Evolutionary conservation across 495 filamentous ascomycete genomes (phyloP).

Genomic region (Penicillium bovifimosum): DNA sequence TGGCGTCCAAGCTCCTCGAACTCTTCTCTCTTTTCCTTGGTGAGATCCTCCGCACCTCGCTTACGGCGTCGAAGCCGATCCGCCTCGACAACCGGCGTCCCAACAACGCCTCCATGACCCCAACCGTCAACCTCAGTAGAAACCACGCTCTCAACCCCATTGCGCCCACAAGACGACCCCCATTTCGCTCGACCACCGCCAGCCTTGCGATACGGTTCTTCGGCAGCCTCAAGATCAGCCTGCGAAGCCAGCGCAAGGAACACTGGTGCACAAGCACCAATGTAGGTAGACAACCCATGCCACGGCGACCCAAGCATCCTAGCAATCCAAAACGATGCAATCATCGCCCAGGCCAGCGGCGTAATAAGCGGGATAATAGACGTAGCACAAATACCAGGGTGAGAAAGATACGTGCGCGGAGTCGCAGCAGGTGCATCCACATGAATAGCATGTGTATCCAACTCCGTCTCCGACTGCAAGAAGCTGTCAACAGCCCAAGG

Average conservation of each 20-base stretch:
- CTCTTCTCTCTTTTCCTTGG: slow-evolving; percentile 54
- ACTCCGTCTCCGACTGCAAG: slow-evolving; percentile 32
- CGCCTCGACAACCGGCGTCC: slow-evolving; percentile 37
- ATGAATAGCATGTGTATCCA: slow-evolving; percentile 3
- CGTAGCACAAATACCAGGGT: slow-evolving; percentile 84
- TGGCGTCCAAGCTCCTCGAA: slow-evolving; percentile 71
- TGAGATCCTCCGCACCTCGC: slow-evolving; percentile 52
- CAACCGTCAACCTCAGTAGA: slow-evolving; percentile 80
- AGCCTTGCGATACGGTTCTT: slow-evolving; percentile 36
- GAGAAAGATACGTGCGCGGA: slow-evolving; percentile 59
- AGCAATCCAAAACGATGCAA: slow-evolving; percentile 60
- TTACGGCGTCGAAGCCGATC: slow-evolving; percentile 50
- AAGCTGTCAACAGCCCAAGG: slow-evolving; percentile 48
- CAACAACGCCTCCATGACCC: slow-evolving; percentile 71
- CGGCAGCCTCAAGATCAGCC: slow-evolving; percentile 55
- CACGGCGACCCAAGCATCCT: slow-evolving; percentile 82
- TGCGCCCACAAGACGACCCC: slow-evolving; percentile 62
- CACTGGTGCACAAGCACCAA: slow-evolving; percentile 68
- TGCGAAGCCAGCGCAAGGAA: slow-evolving; percentile 75
- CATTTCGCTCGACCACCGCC: slow-evolving; percentile 69
- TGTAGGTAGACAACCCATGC: slow-evolving; percentile 70
- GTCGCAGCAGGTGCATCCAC: slow-evolving; percentile 35
- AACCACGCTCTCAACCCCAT: slow-evolving; percentile 54
- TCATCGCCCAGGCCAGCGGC: slow-evolving; percentile 59
- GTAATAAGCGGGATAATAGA: slow-evolving; percentile 65